Base-by-base conservation (phyloP, 345 rosid genomes). In the Hypericum androsaemum region DNA sequence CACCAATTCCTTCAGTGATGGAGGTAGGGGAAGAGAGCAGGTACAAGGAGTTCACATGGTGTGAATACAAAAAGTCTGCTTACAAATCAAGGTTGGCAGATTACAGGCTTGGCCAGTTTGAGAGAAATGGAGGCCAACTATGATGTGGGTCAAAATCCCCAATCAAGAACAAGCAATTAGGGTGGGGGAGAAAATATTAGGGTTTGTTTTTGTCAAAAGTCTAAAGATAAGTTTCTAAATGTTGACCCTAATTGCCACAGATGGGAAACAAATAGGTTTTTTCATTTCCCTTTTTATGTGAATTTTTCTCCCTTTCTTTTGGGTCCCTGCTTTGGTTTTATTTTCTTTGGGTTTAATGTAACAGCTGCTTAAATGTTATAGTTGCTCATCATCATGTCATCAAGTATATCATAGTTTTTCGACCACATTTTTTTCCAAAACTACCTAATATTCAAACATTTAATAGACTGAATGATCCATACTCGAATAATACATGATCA, bases 11-110 rank as follows among this genome's bases (percentile, higher is more conserved):
- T 0, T 65, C 71, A 1, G 62, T 90, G 10, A 12, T 82, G 63
- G 76, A 65, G 41, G 64, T 74, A 43, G 81, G 70, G 17, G 87
- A 82, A 39, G 87, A 81, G 28, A 71, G 77, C 68, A 70, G 80
- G 70, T 90, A 90, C 75, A 68, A 73, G 41, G 96, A 84, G 54
- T 87, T 87, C 77, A 84, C 92, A 17, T 90, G 98, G 98, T 52
- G 46, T 47, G 89, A 90, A 38, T 90, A 80, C 70, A 89, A 89
- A 49, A 60, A 48, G 8, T 83, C 97, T 44, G 90, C 85, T 6
- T 82, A 82, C 68, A 82, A 74, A 57, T 77, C 94, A 14, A 89
- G 74, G 68, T 68, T 89, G 67, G 84, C 82, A 56, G 88, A 86
- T 71, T 52, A 80, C 36, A 79, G 94, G 74, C 95, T 89, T 62